Base-by-base conservation (phyloP, 2,329 filamentous ascomycete species). In the Lithohypha guttulata region DNA sequence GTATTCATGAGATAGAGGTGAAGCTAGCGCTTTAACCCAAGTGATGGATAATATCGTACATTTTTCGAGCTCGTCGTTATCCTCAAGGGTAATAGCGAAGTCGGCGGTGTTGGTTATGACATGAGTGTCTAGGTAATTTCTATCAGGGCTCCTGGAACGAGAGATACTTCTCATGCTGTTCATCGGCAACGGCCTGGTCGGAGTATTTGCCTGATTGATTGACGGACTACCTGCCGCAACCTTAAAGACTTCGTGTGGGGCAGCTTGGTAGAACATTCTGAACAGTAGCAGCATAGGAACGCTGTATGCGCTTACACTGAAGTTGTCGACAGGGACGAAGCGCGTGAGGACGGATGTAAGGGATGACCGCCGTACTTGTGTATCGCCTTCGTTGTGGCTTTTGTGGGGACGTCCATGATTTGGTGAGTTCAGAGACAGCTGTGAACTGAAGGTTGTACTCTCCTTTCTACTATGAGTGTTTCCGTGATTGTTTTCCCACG, bases 11-110 rank as follows among this genome's bases (percentile, higher is more conserved):
- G 46, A 49, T 23, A 51, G 46, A 9, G 44, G 48, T 6, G 46
- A 51, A 4, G 46, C 46, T 5, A 51, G 42, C 8, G 46, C 48
- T 29, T 49, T 49, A 29, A 49, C 42, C 48, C 48, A 51, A 13
- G 42, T 49, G 23, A 51, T 42, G n/a, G 46, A 45, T 13, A 22
- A 35, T 29, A 51, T 32, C 15, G 42, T 38, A 13, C 31, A 42
- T 22, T 10, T 25, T n/a, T 9, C n/a, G 34, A 25, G 27, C 14
- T 38, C 20, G 5, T 10, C 6, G 6, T 37, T 18, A 13, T n/a
- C 6, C 15, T 28, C 11, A 15, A 28, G 11, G 5, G 7, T 27
- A 15, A 23, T 8, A 20, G 5, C 5, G 18, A 35, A 35, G 7
- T 8, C 11, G 5, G 13, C 3, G 10, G 14, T 37, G n/a, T 7